phyloP scores from a whole-genome alignment of 306 rosid genomes.

The Prunus davidiana region DNA sequence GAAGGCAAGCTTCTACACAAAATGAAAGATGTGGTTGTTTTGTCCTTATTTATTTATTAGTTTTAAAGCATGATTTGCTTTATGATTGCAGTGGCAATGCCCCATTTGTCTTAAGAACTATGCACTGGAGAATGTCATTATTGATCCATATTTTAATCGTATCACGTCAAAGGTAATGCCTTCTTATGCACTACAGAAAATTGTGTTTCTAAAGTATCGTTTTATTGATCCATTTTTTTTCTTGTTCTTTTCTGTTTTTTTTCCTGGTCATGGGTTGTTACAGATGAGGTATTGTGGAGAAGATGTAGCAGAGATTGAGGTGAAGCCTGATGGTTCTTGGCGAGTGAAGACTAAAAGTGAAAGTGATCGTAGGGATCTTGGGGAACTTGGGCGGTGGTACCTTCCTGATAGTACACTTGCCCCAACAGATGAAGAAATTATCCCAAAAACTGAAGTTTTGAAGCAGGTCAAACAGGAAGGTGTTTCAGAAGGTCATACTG shows the following conservation, averaged over 20 bases:
- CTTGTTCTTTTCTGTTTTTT: not conserved
- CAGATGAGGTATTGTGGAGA: constrained; percentile 93
- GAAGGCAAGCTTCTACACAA: constrained; percentile 58
- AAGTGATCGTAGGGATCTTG: constrained; percentile 69
- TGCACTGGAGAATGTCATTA: constrained; percentile 74
- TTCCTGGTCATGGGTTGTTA: constrained; percentile 8
- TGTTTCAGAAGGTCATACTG: constrained; percentile 64
- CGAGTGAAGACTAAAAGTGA: constrained; percentile 84
- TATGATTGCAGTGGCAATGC: constrained; percentile 96
- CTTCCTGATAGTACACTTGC: constrained; percentile 61
- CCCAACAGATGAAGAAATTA: constrained; percentile 41
- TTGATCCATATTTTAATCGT: constrained; percentile 92
- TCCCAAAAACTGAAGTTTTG: constrained; percentile 42
- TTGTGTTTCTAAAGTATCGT: not conserved
- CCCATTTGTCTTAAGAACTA: constrained; percentile 92
- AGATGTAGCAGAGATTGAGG: constrained; percentile 85
- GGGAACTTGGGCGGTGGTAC: constrained; percentile 79
- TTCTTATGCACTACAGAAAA: not conserved
- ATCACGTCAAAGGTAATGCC: constrained; percentile 66
- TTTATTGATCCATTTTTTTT: not conserved
- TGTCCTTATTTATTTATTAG: constrained; percentile 9
- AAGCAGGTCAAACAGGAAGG: constrained; percentile 83
- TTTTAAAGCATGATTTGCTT: constrained; percentile 24
- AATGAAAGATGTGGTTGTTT: not conserved
- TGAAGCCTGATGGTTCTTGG: constrained; percentile 97